Evolutionary conservation across 371 early-diverging fungal genomes (phyloP), one percentile per base, ranked within the genome.

Genomic region (Scutellospora calospora): DNA sequence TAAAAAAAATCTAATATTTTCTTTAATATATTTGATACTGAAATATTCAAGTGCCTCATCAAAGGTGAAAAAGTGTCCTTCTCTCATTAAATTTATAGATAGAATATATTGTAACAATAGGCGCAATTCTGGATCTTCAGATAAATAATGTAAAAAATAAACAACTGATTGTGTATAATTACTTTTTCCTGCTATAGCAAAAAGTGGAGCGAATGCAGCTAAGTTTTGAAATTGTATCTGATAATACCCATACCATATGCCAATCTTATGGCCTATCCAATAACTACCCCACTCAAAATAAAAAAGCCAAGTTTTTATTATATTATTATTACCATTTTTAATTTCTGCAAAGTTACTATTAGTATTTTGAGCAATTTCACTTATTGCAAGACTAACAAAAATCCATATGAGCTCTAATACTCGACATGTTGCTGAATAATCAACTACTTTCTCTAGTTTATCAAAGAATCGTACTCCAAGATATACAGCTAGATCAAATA

Each of bases 161-260:
- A 49, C n/a, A 29, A 77, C 62, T 6, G 65, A 60, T 45, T 5
- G 11, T 3, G 62, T 27, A 63, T 63, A 76, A 62, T 63, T 63
- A 49, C 11, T 45, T 45, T 63, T 59, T 45, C 49, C 51, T 6
- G 51, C 49, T 29, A 29, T 25, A 27, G 65, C 49, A 63, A 76
- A 76, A 2, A 76, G 51, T 38, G 63, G 49, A 16, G 49, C 65
- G 63, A 76, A 76, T 18, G 77, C 77, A 62, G 25, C 41, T 35
- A 63, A 41, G 14, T 27, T 41, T 16, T 27, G 14, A 22, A 38
- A 25, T 25, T 76, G 63, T 27, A 76, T 41, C 49, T 76, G 49
- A 62, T 38, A 63, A 49, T 76, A 49, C 11, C 51, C 51, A 20
- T 16, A n/a, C 29, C 49, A 16, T 14, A 76, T 76, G 12, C 29